Conservation (phyloP, 306 rosid species). For the Vigna nakashimae region DNA sequence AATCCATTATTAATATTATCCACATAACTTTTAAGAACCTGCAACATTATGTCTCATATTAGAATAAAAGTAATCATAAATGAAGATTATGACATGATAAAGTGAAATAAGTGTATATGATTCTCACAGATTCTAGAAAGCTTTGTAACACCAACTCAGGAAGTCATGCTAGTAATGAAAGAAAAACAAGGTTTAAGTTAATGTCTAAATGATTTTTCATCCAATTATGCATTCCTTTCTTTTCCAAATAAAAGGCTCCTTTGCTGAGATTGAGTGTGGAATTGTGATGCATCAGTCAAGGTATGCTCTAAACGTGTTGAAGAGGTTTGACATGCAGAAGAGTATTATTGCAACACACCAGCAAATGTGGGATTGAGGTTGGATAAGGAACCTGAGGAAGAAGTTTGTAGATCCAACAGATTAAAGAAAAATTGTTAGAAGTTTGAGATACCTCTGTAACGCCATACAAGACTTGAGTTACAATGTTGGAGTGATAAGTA, state of each 20-base stretch:
- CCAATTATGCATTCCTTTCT: constrained; percentile 8
- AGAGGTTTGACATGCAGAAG: no score
- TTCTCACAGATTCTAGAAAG: constrained; percentile 37
- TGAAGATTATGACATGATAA: no score
- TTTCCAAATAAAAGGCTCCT: constrained; percentile 45
- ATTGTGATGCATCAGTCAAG: no score
- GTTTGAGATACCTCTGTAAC: no score
- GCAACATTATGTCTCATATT: not conserved
- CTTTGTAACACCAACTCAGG: constrained; percentile 37
- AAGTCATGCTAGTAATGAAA: constrained; percentile 45
- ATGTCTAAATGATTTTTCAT: constrained; percentile 42
- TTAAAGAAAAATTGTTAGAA: no score
- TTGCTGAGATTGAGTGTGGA: not conserved
- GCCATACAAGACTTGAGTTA: no score
- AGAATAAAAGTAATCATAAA: not conserved
- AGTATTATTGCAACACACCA: no score
- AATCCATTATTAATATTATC: constrained; percentile 44
- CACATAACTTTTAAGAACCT: constrained; percentile 28
- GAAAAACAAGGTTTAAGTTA: constrained; percentile 30
- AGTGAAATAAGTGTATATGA: not conserved
- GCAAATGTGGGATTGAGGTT: no score
- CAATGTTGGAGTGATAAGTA: no score
- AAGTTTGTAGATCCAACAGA: no score
- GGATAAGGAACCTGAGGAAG: no score
- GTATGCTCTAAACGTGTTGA: no score